Percentiles rank a stretch among this genome's conserved stretches.
phyloP scores from a whole-genome alignment of 805 yeast genomes.

The Starmerella sirachaensis region DNA sequence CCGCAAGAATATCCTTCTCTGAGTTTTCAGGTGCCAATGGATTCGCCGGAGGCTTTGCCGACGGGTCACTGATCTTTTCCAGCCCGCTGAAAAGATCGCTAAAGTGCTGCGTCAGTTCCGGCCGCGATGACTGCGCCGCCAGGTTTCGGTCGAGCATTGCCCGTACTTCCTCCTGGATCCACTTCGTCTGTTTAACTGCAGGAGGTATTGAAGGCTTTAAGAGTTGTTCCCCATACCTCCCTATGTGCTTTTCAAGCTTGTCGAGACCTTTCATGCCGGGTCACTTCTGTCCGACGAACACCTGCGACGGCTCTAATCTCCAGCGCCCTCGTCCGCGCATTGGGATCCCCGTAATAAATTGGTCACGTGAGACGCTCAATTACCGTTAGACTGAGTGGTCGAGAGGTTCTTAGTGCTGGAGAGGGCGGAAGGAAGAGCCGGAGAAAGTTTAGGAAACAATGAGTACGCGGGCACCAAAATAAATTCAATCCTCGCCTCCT shows the following conservation, averaged over 20 bases:
- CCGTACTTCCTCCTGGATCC: conserved; percentile 17
- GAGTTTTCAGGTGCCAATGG: conserved; percentile 10
- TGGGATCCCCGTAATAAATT: no score
- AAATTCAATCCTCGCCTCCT: no score
- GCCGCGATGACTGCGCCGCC: conserved; percentile 16
- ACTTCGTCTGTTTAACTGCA: conserved; percentile 8
- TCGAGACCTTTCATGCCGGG: conserved; percentile 11
- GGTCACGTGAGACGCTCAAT: no score
- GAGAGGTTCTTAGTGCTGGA: no score
- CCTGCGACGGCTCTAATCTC: no score
- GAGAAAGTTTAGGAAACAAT: no score
- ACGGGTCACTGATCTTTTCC: conserved; percentile 10
- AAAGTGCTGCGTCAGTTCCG: conserved; percentile 18
- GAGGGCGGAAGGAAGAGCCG: no score
- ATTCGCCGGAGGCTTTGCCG: not conserved
- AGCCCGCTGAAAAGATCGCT: conserved; percentile 20
- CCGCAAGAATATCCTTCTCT: conserved; percentile 17
- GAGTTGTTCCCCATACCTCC: conserved; percentile 16
- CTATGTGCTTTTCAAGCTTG: conserved; percentile 16
- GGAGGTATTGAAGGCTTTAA: not conserved
- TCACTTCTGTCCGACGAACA: no score
- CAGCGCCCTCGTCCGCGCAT: no score
- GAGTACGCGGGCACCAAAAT: no score
- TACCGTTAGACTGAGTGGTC: no score
- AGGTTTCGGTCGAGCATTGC: conserved; percentile 16